A percentile compares a stretch with the other conserved stretches of the same genome.
Conservation (phyloP, 148 eudicot species). For the Pharnaceum exiguum region DNA sequence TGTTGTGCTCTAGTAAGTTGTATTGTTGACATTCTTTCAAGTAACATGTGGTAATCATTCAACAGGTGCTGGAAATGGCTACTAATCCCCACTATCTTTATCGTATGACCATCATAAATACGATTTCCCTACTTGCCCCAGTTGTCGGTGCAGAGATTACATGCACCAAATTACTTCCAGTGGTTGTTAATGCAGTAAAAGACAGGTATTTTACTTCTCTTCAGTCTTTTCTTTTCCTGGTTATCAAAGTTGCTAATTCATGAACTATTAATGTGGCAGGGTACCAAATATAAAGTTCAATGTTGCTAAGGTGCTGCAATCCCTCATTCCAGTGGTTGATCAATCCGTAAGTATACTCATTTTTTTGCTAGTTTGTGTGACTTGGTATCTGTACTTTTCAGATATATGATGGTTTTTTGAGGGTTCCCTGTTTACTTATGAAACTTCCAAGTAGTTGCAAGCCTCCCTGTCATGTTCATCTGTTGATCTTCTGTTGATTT, state of each 20-base stretch:
- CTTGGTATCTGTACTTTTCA: not conserved
- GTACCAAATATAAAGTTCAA: constrained; percentile 88
- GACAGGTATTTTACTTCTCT: constrained; percentile 55
- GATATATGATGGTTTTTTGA: not conserved
- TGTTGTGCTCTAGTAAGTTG: not conserved
- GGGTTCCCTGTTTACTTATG: too few relatives aligned
- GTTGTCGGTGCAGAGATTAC: constrained; percentile 95
- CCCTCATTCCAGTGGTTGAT: constrained; percentile 72
- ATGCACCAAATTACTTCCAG: constrained; percentile 76
- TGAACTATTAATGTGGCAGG: constrained; percentile 33
- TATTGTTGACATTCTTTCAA: not conserved
- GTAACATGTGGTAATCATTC: not conserved
- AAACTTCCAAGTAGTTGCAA: too few relatives aligned
- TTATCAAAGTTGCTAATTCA: constrained; percentile 4
- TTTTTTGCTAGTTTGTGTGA: not conserved
- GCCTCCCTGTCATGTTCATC: too few relatives aligned
- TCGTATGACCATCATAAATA: constrained; percentile 82
- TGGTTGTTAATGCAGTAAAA: constrained; percentile 60
- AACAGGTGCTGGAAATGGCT: constrained; percentile 89
- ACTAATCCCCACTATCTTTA: constrained; percentile 84
- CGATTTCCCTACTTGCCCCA: constrained; percentile 86
- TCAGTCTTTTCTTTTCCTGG: not conserved
- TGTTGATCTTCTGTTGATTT: too few relatives aligned
- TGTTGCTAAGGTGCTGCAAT: constrained; percentile 92
- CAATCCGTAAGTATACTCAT: constrained; percentile 52